These are phyloP conservation scores for Scalesia atractyloides DNA, from an alignment of 129 eudicot species.

Conservation along the genomic window DNA sequence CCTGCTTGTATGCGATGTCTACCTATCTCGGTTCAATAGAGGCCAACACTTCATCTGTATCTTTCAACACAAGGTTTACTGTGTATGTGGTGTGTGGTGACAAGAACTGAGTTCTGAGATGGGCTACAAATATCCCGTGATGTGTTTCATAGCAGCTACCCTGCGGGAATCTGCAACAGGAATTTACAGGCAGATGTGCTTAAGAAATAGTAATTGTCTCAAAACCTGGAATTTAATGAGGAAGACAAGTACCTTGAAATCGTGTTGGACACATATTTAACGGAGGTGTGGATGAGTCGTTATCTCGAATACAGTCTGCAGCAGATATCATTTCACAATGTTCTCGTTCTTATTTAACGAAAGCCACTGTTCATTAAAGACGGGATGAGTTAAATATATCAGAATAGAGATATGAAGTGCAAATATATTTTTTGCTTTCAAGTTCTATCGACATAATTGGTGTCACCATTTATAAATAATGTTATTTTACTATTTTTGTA, in stretches of 20 bases:
- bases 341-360: background rate
- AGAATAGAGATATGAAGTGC: too few relatives aligned
- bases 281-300: too few relatives aligned
- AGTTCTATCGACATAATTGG: background rate
- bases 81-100: constrained; percentile 1
- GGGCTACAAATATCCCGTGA: background rate
- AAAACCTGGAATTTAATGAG: background rate
- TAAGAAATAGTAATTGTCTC: background rate
- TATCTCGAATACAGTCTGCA: background rate
- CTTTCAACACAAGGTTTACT: constrained; percentile 13
- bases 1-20: background rate
- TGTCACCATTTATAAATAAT: background rate
- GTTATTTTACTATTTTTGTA: too few relatives aligned
- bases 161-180: background rate
- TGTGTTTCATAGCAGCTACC: background rate
- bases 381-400: background rate
- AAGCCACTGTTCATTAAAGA: constrained; percentile 9
- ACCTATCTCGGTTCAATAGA: background rate
- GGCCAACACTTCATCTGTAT: background rate
- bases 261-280: background rate
- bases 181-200: too few relatives aligned
- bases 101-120: constrained; percentile 5
- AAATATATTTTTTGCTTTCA: too few relatives aligned
- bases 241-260: background rate
- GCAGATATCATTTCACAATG: constrained; percentile 18